Conservation (phyloP, 176 grass and related monocot genomes). For the Rhynchospora tenuis region DNA sequence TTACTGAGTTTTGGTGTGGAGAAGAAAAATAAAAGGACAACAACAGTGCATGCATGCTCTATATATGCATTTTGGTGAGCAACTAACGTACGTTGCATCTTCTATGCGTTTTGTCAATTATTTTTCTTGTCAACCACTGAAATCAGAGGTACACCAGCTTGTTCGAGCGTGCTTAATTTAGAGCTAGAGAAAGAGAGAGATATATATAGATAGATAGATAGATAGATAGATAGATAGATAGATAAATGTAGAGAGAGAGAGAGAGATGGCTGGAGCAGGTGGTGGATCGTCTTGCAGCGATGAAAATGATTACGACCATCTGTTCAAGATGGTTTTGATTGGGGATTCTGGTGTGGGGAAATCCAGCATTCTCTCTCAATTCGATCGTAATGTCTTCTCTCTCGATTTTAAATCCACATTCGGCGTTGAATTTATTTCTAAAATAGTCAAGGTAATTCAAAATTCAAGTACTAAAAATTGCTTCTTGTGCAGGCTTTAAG, state of each 20-base stretch:
- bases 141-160: too few relatives aligned
- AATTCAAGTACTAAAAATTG: background rate
- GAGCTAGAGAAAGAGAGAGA: too few relatives aligned
- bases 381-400: constrained; percentile 77
- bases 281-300: constrained; percentile 43
- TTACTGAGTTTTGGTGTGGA: too few relatives aligned
- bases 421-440: constrained; percentile 83
- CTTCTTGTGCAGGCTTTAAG: background rate
- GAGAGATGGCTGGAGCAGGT: constrained; percentile 42
- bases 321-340: constrained; percentile 85
- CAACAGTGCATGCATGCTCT: too few relatives aligned
- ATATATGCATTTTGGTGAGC: too few relatives aligned
- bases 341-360: constrained; percentile 84
- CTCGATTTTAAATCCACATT: constrained; percentile 90
- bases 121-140: too few relatives aligned
- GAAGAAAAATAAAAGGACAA: too few relatives aligned
- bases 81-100: too few relatives aligned
- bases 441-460: constrained; percentile 50
- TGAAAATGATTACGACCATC: constrained; percentile 80
- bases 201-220: background rate
- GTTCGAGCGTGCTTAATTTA: too few relatives aligned
- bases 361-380: constrained; percentile 78
- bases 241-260: background rate
- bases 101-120: too few relatives aligned
- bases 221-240: constrained; percentile 10